These are phyloP conservation scores for Exophiala xenobiotica DNA, from an alignment of 2,329 filamentous ascomycete genomes.

Conservation along the genomic window DNA sequence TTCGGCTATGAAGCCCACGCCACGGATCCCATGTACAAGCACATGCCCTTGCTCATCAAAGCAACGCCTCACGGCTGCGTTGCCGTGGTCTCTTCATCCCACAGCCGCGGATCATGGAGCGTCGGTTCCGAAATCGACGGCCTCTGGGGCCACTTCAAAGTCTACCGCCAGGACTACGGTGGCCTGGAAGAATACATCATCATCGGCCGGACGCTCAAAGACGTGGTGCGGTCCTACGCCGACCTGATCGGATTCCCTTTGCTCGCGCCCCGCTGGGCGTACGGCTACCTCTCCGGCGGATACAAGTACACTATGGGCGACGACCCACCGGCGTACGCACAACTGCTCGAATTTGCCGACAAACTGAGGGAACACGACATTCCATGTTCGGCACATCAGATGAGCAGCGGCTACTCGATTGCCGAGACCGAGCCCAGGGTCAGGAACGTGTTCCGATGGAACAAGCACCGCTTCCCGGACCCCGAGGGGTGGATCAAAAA, in stretches of 20 bases:
- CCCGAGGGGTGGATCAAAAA: conserved; percentile 63
- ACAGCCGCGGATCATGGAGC: conserved; percentile 63
- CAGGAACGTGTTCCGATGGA: conserved; percentile 71
- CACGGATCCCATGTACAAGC: conserved; percentile 73
- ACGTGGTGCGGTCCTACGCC: conserved; percentile 66
- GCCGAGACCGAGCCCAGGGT: conserved; percentile 67
- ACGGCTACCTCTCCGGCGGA: conserved; percentile 70
- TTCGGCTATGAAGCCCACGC: conserved; percentile 72
- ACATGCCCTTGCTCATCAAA: conserved; percentile 71
- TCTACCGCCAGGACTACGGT: conserved; percentile 70
- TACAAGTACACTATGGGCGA: conserved; percentile 61
- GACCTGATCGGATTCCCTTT: conserved; percentile 67
- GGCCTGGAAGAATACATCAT: conserved; percentile 71
- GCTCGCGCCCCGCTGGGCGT: conserved; percentile 69
- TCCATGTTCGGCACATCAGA: conserved; percentile 69
- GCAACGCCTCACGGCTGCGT: conserved; percentile 64
- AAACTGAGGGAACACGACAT: conserved; percentile 66
- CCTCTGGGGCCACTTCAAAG: conserved; percentile 73
- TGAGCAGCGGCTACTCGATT: conserved; percentile 71
- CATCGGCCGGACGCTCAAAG: conserved; percentile 63
- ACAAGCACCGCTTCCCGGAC: conserved; percentile 66
- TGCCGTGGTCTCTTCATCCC: conserved; percentile 66
- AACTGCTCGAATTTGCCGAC: conserved; percentile 59
- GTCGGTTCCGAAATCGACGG: conserved; percentile 73
- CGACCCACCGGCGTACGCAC: conserved; percentile 55